Conservation (phyloP, 2,329 filamentous ascomycete genomes). For the Neofusicoccum cordaticola region DNA sequence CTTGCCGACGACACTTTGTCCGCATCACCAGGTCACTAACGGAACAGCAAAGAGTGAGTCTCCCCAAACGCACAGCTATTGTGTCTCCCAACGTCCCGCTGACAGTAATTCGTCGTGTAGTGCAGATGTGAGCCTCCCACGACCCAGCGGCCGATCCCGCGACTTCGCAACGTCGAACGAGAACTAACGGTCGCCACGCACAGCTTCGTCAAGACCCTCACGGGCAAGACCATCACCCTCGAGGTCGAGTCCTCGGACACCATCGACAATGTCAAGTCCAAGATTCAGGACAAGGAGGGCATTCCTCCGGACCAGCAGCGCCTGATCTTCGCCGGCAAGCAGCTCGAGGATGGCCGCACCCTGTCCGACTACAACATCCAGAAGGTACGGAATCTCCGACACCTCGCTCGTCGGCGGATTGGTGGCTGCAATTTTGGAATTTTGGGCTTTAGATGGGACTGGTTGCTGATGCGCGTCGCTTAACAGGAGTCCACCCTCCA, state of each 20-base stretch:
- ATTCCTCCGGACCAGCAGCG: conserved; percentile 98
- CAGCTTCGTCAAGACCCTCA: conserved; percentile 99
- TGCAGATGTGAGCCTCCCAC: conserved; percentile 77
- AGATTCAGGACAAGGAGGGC: conserved; percentile 99
- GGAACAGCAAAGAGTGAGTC: conserved; percentile 10
- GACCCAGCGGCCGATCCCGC: conserved; percentile 19
- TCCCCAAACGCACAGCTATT: background rate
- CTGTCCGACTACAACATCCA: conserved; percentile 99
- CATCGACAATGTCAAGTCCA: conserved; percentile 99
- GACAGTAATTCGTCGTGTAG: conserved; percentile 48
- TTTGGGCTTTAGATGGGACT: background rate
- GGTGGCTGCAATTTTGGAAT: too few relatives aligned
- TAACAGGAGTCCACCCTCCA: conserved; percentile 92
- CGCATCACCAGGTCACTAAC: conserved; percentile 19
- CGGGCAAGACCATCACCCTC: conserved; percentile 99
- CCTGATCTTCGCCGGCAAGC: conserved; percentile 98
- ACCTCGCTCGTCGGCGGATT: too few relatives aligned
- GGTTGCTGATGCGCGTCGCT: conserved; percentile 20
- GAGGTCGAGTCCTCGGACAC: conserved; percentile 99
- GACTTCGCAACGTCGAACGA: conserved; percentile 18
- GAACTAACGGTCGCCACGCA: conserved; percentile 26
- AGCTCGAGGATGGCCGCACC: conserved; percentile 96
- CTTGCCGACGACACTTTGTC: conserved; percentile 15
- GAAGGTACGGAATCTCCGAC: conserved; percentile 67
- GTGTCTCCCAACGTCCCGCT: conserved; percentile 5